These are phyloP conservation scores for Leishmania gerbilli DNA, from an alignment of 208 protist genomes.

Conservation along the genomic window DNA sequence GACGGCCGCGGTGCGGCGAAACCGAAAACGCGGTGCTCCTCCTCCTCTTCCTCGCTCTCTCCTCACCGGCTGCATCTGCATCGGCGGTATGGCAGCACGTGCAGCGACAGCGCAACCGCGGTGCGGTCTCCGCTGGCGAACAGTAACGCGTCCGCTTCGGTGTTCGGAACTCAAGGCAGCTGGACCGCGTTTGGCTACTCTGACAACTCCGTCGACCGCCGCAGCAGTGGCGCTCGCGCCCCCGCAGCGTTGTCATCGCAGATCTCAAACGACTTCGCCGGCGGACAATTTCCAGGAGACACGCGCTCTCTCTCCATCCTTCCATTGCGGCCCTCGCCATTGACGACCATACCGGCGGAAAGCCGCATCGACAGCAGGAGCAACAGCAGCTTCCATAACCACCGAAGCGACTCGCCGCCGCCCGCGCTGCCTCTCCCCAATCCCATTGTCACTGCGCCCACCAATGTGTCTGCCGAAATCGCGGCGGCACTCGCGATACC, in stretches of 20 bases:
- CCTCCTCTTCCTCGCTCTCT: background rate
- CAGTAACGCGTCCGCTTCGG: background rate
- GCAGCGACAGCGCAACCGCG: background rate
- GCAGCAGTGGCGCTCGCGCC: background rate
- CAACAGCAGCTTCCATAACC: background rate
- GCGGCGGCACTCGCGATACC: background rate
- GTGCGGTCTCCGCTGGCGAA: background rate
- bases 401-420: background rate
- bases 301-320: background rate
- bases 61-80: background rate
- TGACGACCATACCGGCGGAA: background rate
- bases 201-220: background rate
- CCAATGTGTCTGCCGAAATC: background rate
- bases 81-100: no score
- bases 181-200: background rate
- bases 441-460: background rate
- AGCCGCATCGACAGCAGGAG: background rate
- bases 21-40: background rate
- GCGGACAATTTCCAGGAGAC: no score
- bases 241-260: background rate
- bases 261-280: slow-evolving; percentile 3
- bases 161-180: background rate
- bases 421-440: background rate
- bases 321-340: background rate
- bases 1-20: background rate